Evolutionary conservation across 2,329 filamentous ascomycete species (phyloP).

Genomic region (Xylaria sp.): DNA sequence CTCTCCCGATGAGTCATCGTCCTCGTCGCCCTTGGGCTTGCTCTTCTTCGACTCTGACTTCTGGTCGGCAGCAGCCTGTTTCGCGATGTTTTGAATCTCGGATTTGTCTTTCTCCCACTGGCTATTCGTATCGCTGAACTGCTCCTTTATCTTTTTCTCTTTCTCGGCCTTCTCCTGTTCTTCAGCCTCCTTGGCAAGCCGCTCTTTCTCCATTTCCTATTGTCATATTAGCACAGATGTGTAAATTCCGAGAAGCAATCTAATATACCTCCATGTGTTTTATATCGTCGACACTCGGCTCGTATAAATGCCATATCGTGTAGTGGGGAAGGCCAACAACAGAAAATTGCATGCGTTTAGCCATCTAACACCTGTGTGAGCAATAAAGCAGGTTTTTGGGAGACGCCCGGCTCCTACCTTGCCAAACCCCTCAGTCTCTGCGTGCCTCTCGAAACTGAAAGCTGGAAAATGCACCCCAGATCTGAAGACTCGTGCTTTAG

Average conservation of each 20-base stretch:
- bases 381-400: conserved; percentile 2
- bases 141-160: conserved; percentile 80
- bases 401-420: conserved; percentile 71
- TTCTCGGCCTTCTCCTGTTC: conserved; percentile 79
- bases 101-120: conserved; percentile 94
- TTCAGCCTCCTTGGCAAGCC: conserved; percentile 80
- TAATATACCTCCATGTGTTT: conserved; percentile 86
- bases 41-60: conserved; percentile 26
- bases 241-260: background rate
- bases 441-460: conserved; percentile 98
- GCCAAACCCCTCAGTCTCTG: conserved; percentile 97
- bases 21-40: conserved; percentile 30
- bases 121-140: conserved; percentile 78
- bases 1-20: conserved; percentile 30
- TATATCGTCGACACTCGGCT: conserved; percentile 97
- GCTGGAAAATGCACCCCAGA: conserved; percentile 97
- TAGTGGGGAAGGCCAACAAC: conserved; percentile 97
- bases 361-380: conserved; percentile 74
- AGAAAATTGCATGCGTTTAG: conserved; percentile 93
- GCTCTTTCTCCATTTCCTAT: conserved; percentile 92
- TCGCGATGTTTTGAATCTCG: conserved; percentile 75
- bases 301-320: conserved; percentile 99
- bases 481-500: conserved; percentile 95
- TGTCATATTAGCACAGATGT: conserved; percentile 31
- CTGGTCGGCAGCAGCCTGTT: conserved; percentile 56